Base-by-base conservation (phyloP, 140 eudicot genomes). In the Oenanthe javanica region DNA sequence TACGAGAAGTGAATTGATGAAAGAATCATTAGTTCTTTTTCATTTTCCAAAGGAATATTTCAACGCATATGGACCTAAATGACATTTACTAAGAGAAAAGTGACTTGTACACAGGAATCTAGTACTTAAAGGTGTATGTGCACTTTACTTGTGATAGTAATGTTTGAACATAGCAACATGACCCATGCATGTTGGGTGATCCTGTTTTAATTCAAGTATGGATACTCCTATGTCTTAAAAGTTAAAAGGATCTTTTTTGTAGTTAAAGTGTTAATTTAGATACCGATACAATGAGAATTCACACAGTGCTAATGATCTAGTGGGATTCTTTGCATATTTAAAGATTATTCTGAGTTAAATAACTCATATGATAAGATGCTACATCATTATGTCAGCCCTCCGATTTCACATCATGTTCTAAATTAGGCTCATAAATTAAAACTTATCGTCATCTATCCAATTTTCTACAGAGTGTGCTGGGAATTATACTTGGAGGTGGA, bases 401-500 rank as follows among this genome's bases (percentile, higher is more conserved):
- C 25, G 31, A 31, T 48, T 78, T 23, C 9, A 66, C 61, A 13
- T 23, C 2, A 16, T 78, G 1, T 57, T 18, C 31, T 40, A 19
- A 57, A 59, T 4, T 21, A 14, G 31, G 19, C 52, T 31, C 18
- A 42, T 79, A 57, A 40, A 13, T 54, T 47, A 47, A 63, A 31
- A 31, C 31, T 31, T 31, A 31, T 31, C 47, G 64, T 61, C 84
- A 77, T 6, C 15, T 76, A 48, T 84, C 21, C 81, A 72, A 16
- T 79, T 79, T 13, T 85, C 25, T 89, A 80, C 89, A 92, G 99
- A 95, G 99, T 89, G 99, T 95, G 15, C 81, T 95, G 83, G 99
- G 99, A 61, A 90, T 92, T 81, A 95, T 95, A 82, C 96, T 92
- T 77, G 99, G 99, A 84, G 99, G 99, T 74, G 99, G 99, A 82